A percentile compares a stretch with the other conserved stretches of the same genome.
Conservation (phyloP, 805 yeast genomes). For the Dipodascopsis tothii region DNA sequence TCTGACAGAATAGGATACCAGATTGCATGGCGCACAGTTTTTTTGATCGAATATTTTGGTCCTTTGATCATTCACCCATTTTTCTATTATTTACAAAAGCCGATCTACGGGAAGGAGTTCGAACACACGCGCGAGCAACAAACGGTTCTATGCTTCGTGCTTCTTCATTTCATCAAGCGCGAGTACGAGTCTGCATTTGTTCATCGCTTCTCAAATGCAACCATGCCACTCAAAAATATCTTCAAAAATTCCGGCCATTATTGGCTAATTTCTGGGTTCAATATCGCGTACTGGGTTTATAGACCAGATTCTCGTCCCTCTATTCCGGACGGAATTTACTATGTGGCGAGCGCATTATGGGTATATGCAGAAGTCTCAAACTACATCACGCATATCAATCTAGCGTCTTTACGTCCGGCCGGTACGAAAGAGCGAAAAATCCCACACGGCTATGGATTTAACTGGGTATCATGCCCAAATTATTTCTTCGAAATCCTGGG, state of each 20-base stretch:
- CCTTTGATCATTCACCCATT: constrained; percentile 76
- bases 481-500: constrained; percentile 77
- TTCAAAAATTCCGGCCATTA: constrained; percentile 88
- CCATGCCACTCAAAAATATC: constrained; percentile 85
- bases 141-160: constrained; percentile 44
- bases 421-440: constrained; percentile 45
- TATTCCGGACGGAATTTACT: constrained; percentile 2
- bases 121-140: constrained; percentile 47
- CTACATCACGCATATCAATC: constrained; percentile 58
- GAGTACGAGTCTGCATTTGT: constrained; percentile 80
- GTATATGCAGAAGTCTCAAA: constrained; percentile 64
- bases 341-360: constrained; percentile 9
- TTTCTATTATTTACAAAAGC: constrained; percentile 43
- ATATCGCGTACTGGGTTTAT: constrained; percentile 45
- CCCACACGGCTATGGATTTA: constrained; percentile 80
- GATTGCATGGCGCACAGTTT: constrained; percentile 87
- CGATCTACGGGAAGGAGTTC: constrained; percentile 32
- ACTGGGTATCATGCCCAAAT: constrained; percentile 78
- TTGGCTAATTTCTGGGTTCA: constrained; percentile 83
- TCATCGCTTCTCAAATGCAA: constrained; percentile 77
- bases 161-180: constrained; percentile 78
- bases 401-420: constrained; percentile 38
- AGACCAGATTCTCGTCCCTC: constrained; percentile 30
- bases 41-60: constrained; percentile 78
- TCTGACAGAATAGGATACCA: constrained; percentile 44